These are phyloP conservation scores for Mortierella claussenii DNA, from an alignment of 192 early-diverging fungal genomes.

Conservation along the genomic window DNA sequence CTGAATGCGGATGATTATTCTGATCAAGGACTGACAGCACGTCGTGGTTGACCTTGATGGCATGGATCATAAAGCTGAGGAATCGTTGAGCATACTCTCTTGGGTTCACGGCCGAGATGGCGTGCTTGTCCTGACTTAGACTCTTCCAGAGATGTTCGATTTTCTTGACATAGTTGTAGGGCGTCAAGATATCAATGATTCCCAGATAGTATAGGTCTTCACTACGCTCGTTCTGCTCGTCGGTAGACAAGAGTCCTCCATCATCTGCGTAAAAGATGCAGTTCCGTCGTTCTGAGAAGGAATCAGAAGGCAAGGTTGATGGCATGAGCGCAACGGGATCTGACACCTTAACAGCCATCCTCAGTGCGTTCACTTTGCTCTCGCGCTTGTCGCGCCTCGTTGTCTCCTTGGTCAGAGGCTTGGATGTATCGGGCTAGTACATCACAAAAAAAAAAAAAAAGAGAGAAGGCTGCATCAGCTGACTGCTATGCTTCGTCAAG, in stretches of 20 bases:
- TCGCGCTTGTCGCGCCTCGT: constrained; percentile 59
- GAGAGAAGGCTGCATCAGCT: no score
- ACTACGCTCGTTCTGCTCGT: constrained; percentile 72
- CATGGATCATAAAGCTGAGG: constrained; percentile 80
- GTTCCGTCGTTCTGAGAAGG: constrained; percentile 71
- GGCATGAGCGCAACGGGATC: constrained; percentile 70
- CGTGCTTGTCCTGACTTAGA: constrained; percentile 78
- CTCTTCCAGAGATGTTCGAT: constrained; percentile 92
- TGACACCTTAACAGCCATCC: constrained; percentile 63
- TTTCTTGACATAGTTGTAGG: constrained; percentile 90
- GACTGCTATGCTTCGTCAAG: background rate
- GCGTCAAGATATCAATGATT: constrained; percentile 98
- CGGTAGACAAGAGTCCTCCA: constrained; percentile 87
- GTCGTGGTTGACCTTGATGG: constrained; percentile 43
- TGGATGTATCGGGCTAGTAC: constrained; percentile 59
- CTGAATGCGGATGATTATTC: constrained; percentile 39
- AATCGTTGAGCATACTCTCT: constrained; percentile 90
- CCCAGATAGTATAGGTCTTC: constrained; percentile 93
- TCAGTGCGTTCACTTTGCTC: constrained; percentile 64
- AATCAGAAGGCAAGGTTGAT: constrained; percentile 63
- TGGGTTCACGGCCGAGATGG: constrained; percentile 90
- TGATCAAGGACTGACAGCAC: constrained; percentile 22
- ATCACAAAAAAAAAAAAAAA: background rate
- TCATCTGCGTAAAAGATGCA: constrained; percentile 92
- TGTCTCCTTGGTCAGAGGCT: constrained; percentile 51